A percentile compares a stretch with the other conserved stretches of the same genome.
phyloP scores from a whole-genome alignment of 495 filamentous ascomycete species.

The Penicillium soppii region DNA sequence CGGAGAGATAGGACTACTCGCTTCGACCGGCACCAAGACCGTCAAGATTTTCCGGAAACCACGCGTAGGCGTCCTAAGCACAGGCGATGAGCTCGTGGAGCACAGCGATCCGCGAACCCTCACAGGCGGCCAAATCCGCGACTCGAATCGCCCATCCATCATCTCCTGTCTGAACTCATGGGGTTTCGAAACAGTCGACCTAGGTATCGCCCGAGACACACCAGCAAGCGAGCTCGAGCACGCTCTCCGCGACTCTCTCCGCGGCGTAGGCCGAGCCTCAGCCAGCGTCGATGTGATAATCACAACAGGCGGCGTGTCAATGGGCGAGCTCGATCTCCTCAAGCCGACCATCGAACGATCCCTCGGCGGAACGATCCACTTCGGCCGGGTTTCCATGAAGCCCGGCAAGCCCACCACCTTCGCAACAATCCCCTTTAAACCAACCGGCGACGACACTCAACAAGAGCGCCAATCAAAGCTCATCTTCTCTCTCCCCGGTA shows the following conservation, averaged over 20 bases:
- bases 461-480: conserved; percentile 60
- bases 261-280: conserved; percentile 39
- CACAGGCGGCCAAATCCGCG: conserved; percentile 79
- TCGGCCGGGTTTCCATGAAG: conserved; percentile 96
- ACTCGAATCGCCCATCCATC: conserved; percentile 87
- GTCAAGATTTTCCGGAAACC: conserved; percentile 78
- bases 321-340: conserved; percentile 96
- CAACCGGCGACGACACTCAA: conserved; percentile 34
- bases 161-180: conserved; percentile 72
- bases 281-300: conserved; percentile 73
- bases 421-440: conserved; percentile 73
- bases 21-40: conserved; percentile 73
- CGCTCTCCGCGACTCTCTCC: conserved; percentile 69
- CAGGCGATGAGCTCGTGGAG: conserved; percentile 89
- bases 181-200: conserved; percentile 77
- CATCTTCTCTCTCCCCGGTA: conserved; percentile 91
- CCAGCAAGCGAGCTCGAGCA: conserved; percentile 71
- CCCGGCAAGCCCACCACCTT: conserved; percentile 97
- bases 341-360: conserved; percentile 94
- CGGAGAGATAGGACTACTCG: conserved; percentile 86
- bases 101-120: conserved; percentile 65
- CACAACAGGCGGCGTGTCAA: conserved; percentile 93
- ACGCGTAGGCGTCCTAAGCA: conserved; percentile 83
- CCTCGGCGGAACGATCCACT: conserved; percentile 91
- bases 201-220: conserved; percentile 83